Evolutionary conservation across 768 basidiomycete genomes (phyloP).

Genomic region (Suillus occidentalis): DNA sequence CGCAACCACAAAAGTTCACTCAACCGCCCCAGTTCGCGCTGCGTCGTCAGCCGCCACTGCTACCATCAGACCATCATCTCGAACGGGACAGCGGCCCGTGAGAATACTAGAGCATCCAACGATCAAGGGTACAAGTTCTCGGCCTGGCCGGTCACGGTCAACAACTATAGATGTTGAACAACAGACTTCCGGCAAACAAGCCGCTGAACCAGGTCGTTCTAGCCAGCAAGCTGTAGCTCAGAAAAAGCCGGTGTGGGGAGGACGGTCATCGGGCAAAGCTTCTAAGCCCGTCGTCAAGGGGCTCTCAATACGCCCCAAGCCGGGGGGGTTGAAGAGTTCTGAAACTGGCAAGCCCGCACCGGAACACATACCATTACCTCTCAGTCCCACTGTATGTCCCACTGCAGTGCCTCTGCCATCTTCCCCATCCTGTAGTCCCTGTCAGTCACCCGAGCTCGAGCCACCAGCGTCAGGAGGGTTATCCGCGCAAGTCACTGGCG

Average conservation of each 20-base stretch:
- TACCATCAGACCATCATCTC: background rate
- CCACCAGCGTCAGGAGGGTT: background rate
- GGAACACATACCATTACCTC: constrained; percentile 9
- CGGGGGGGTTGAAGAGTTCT: background rate
- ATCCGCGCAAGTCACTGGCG: background rate
- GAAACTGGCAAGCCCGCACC: background rate
- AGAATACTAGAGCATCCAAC: background rate
- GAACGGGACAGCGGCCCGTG: background rate
- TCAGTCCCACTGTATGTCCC: constrained; percentile 7
- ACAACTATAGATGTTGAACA: background rate
- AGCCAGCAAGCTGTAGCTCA: background rate
- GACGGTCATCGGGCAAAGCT: background rate
- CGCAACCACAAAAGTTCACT: background rate
- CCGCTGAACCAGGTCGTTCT: background rate
- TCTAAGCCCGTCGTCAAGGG: constrained; percentile 1
- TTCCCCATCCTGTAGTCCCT: constrained; percentile 4
- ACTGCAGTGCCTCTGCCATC: constrained; percentile 12
- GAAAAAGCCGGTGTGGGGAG: constrained; percentile 10
- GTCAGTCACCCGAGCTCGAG: background rate
- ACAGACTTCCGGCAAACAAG: background rate
- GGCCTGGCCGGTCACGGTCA: background rate
- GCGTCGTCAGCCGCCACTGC: background rate
- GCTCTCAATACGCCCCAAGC: background rate
- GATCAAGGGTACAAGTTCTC: background rate
- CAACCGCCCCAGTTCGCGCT: background rate